Conservation (phyloP, 2,329 filamentous ascomycete genomes). For the Cadophora luteo-olivacea region DNA sequence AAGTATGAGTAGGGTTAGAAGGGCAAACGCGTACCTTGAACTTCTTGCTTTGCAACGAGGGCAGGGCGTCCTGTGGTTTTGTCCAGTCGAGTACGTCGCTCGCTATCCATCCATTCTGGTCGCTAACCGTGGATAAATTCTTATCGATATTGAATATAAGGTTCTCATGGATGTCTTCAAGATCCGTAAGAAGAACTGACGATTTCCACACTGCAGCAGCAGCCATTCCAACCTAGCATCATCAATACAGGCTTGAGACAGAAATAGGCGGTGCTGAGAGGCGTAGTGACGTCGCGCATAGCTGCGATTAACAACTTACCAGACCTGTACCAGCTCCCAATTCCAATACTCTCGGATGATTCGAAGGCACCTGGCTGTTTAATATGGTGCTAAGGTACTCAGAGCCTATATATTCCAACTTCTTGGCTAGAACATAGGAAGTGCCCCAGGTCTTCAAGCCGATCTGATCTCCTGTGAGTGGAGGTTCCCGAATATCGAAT, state of each 20-base stretch:
- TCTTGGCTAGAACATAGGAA: constrained; percentile 81
- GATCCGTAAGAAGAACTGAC: constrained; percentile 78
- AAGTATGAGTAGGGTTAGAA: constrained; percentile 4
- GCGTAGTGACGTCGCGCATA: not conserved
- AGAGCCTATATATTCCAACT: constrained; percentile 58
- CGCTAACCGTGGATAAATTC: constrained; percentile 61
- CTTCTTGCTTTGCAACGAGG: constrained; percentile 52
- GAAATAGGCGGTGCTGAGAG: not conserved
- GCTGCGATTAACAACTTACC: constrained; percentile 7
- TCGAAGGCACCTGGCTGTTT: constrained; percentile 30
- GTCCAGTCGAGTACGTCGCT: constrained; percentile 68
- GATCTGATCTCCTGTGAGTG: constrained; percentile 84
- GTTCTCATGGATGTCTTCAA: constrained; percentile 84
- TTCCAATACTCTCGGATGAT: constrained; percentile 62
- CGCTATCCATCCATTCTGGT: constrained; percentile 61
- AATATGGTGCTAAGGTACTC: constrained; percentile 46
- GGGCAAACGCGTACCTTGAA: constrained; percentile 43
- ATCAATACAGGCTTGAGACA: constrained; percentile 3
- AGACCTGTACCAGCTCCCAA: constrained; percentile 60
- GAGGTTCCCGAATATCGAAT: constrained; percentile 82
- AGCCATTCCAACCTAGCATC: constrained; percentile 71
- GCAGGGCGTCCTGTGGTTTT: constrained; percentile 48
- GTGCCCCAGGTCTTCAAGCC: constrained; percentile 88
- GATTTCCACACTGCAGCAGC: constrained; percentile 75
- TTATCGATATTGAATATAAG: constrained; percentile 73